phyloP scores from a whole-genome alignment of 768 basidiomycete species.

The Trametes meyenii region DNA sequence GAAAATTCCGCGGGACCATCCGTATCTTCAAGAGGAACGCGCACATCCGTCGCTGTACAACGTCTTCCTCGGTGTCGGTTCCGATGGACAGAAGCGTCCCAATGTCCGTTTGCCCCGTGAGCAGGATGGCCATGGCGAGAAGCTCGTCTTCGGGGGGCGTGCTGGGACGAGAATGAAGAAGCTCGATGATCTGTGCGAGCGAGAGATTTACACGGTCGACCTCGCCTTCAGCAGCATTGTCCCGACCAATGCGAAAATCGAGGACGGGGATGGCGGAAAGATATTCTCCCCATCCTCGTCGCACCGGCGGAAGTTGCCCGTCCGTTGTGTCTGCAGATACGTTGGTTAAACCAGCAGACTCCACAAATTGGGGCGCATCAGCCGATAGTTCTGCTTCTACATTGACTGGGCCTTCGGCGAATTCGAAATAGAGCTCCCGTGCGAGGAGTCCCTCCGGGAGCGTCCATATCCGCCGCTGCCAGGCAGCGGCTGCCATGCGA shows the following conservation, averaged over 20 bases:
- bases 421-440: slow-evolving; percentile 11
- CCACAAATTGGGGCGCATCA: not conserved
- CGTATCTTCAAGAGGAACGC: slow-evolving; percentile 1
- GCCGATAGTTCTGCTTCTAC: not conserved
- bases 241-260: not conserved
- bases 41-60: not conserved
- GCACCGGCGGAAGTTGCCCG: no score
- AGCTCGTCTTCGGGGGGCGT: slow-evolving; percentile 6
- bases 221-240: not conserved
- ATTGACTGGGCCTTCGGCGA: slow-evolving; percentile 4
- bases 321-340: not conserved
- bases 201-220: not conserved
- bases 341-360: no score
- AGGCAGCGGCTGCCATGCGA: slow-evolving; percentile 10
- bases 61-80: not conserved
- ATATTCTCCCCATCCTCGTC: no score
- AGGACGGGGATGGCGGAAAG: no score
- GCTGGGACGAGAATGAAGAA: slow-evolving; percentile 3
- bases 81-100: not conserved
- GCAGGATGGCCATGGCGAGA: slow-evolving; percentile 1
- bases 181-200: not conserved
- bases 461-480: slow-evolving; percentile 20
- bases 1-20: not conserved
- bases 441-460: slow-evolving; percentile 15
- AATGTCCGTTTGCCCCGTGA: not conserved